These are phyloP conservation scores for Melastoma malabathricum DNA, from an alignment of 345 rosid species.

Conservation along the genomic window DNA sequence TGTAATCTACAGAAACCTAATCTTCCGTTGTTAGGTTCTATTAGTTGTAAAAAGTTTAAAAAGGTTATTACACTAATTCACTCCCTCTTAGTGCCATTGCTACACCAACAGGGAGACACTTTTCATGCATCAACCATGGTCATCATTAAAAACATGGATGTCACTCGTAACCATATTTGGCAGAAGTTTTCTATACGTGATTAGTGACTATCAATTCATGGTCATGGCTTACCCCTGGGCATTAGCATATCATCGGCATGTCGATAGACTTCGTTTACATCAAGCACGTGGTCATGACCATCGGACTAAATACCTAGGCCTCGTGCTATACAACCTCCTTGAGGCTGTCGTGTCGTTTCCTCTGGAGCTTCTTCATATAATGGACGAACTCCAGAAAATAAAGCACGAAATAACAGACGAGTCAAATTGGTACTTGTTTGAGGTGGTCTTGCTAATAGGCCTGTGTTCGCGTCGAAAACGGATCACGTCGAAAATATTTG, in stretches of 20 bases:
- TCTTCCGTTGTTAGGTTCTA: too few relatives aligned
- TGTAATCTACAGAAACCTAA: too few relatives aligned
- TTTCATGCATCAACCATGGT: slow-evolving; percentile 83
- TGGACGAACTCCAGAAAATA: slow-evolving; percentile 89
- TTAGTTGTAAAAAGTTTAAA: too few relatives aligned
- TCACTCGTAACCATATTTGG: slow-evolving; percentile 71
- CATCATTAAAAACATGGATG: slow-evolving; percentile 63
- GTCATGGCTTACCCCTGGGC: slow-evolving; percentile 85
- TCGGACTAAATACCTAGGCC: slow-evolving; percentile 90
- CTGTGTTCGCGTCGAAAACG: too few relatives aligned
- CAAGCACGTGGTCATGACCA: slow-evolving; percentile 97
- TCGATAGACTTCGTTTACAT: slow-evolving; percentile 90
- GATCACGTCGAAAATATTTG: too few relatives aligned
- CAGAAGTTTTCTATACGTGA: slow-evolving; percentile 73
- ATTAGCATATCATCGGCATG: slow-evolving; percentile 79
- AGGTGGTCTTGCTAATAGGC: slow-evolving; percentile 75
- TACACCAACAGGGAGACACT: slow-evolving; percentile 76
- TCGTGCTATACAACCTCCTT: slow-evolving; percentile 84
- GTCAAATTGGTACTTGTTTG: slow-evolving; percentile 64
- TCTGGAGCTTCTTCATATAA: slow-evolving; percentile 67
- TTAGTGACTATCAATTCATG: slow-evolving; percentile 85
- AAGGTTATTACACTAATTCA: too few relatives aligned
- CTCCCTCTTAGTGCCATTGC: too few relatives aligned
- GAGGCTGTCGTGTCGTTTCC: slow-evolving; percentile 91
- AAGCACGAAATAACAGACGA: slow-evolving; percentile 60